phyloP scores from a whole-genome alignment of 805 yeast genomes.

The Pichia nanzhaoensis region DNA sequence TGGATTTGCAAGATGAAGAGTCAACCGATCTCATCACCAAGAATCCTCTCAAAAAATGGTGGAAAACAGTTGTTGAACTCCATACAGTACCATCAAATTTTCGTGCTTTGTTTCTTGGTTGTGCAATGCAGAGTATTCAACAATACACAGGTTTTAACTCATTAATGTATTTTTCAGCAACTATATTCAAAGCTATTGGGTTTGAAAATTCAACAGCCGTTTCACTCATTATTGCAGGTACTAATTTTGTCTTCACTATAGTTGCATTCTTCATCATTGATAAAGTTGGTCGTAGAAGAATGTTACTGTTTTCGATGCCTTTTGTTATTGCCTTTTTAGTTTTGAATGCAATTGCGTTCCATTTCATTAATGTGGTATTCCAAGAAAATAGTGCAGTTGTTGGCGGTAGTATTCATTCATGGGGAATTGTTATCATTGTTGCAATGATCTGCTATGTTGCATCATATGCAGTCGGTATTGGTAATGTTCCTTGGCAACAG shows the following conservation, averaged over 20 bases:
- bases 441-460: slow-evolving; percentile 87
- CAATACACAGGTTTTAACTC: slow-evolving; percentile 97
- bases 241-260: slow-evolving; percentile 83
- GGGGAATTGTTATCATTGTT: slow-evolving; percentile 85
- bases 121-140: slow-evolving; percentile 93
- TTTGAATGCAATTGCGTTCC: slow-evolving; percentile 86
- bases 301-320: slow-evolving; percentile 74
- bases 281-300: slow-evolving; percentile 78
- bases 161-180: slow-evolving; percentile 89
- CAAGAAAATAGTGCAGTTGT: slow-evolving; percentile 39
- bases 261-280: slow-evolving; percentile 86
- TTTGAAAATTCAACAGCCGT: slow-evolving; percentile 89
- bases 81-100: slow-evolving; percentile 72
- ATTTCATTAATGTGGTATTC: slow-evolving; percentile 63
- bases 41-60: slow-evolving; percentile 37
- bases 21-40: slow-evolving; percentile 34
- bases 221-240: slow-evolving; percentile 87
- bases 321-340: slow-evolving; percentile 75
- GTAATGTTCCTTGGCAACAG: slow-evolving; percentile 98
- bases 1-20: slow-evolving; percentile 51
- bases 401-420: slow-evolving; percentile 51
- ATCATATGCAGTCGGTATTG: slow-evolving; percentile 88
- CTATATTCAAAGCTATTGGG: slow-evolving; percentile 88
- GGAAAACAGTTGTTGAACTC: slow-evolving; percentile 56
- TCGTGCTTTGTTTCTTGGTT: slow-evolving; percentile 82